Evolutionary conservation across 306 rosid species (phyloP), one percentile per base, ranked within the genome.

Genomic region (Medicago ruthenica): DNA sequence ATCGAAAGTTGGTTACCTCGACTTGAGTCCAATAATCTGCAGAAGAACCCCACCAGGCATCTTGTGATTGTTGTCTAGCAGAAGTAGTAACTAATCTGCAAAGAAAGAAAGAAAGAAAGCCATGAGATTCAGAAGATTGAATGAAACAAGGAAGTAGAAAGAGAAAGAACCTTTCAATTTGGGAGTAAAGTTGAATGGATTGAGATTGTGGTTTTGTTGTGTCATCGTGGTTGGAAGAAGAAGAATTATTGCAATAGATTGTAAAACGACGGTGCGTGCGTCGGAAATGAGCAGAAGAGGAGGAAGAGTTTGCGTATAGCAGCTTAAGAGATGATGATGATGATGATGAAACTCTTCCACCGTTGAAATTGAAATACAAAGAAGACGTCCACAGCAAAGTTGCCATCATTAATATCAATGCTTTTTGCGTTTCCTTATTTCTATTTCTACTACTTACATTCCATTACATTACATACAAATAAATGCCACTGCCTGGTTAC

Each of bases 11-110:
- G 27, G 27, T 20, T n/a, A n/a, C 99, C 99, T 92, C 99, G 44
- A 95, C 86, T 88, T 95, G 93, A 82, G 73, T 92, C 97, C 99
- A 95, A 67, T 89, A 95, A 67, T 89, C 90, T 36, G 61, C 27
- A 17, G 57, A 6, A 22, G 85, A 85, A 77, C 83, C 88, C 86
- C 91, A 89, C 98, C 92, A 90, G 1, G 71, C 80, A 67, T 80
- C 89, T 71, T 89, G 99, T 36, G 99, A 88, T 78, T 86, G 97
- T 78, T 86, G 97, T 77, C 62, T 92, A 50, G 82, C 96, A 54
- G 97, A 87, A 63, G 92, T 96, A 0, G 97, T 92, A 21, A 95
- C 87, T 78, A 92, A 74, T 75, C 99, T 95, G 84, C 31, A 80
- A 76, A 45, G 2, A 21, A 21, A 21, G 22, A 27, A 27, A 27